Evolutionary conservation across 139 green algal genomes (phyloP), one percentile per base, ranked within the genome.

Genomic region (Coelastrella sp.): DNA sequence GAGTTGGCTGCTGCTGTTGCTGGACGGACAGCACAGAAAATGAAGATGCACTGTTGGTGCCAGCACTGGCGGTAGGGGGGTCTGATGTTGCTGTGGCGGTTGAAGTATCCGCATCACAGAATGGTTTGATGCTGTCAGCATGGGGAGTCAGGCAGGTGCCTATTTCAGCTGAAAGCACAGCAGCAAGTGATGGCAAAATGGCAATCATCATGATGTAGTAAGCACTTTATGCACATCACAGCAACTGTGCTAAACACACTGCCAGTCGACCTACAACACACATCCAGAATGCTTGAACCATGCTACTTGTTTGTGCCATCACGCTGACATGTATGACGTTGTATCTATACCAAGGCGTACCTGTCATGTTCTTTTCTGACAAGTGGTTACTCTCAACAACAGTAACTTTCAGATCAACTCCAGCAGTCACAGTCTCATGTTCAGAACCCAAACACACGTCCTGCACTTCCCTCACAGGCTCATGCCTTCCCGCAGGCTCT

Each of bases 71-170:
- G 32, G 66, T 34, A 17, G 34, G 35, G n/a, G 25, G 62, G n/a
- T 27, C 30, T n/a, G 27, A 25, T 40, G 71, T 27, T 63, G 41
- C 27, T 79, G 71, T 63, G 25, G 71, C 71, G 34, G 62, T 8
- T 43, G 62, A 8, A 19, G 62, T 21, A 4, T 19, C 62, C 30
- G 27, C 3, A 15, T 67, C 72, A 34, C 66, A 80, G 5, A 41
- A 43, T 25, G 72, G 45, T 30, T 80, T 80, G 72, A 80, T 80
- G 32, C 15, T 50, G 25, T 43, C 71, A 19, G 45, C 25, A 48
- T 66, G 13, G 15, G 72, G 62, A 1, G 71, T 62, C 23, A 30
- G 64, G 48, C 48, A 67, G 17, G 72, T 80, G 48, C 45, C 72
- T 35, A 66, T 48, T 5, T 80, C 72, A 25, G 62, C 71, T 79